Base-by-base conservation (phyloP, 2,329 filamentous ascomycete genomes). In the Fusarium penzigii region DNA sequence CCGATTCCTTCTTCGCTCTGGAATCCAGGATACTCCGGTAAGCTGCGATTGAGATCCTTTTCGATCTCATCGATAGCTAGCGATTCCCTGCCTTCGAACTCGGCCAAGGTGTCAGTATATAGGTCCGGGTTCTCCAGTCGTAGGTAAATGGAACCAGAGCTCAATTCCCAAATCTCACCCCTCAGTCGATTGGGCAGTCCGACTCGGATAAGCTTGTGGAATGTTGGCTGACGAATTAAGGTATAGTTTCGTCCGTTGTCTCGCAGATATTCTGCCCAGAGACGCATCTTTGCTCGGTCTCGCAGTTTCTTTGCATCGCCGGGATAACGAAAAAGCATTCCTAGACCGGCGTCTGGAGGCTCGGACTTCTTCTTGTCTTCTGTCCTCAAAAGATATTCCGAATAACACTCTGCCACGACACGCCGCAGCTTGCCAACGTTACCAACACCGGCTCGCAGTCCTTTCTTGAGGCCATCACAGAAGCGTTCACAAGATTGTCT, bases 61-160 rank as follows among this genome's bases (percentile, higher is more conserved):
- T 99, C 94, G 59, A 99, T 99, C 78, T 99, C 94, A 69, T 99
- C 94, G 63, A 97, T 97, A 42, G 94, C 94, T 55, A 99, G 81
- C 11, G 93, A 97, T 61, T 95, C 90, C 67, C 88, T 84, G 8
- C 94, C 94, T 7, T 88, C 84, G 63, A 88, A 92, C 67, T 94
- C 93, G 46, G 83, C 78, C 42, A 99, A 76, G 0, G 92, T 97
- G 52, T 99, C 90, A 42, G 82, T 76, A 66, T 93, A 99, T 6
- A 93, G 76, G 11, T 84, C 89, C 1, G 94, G 94, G 52, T 89
- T 90, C 66, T 96, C 89, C 13, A 99, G 80, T 29, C 93, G 86
- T 52, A 96, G 78, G 70, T 92, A 97, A 56, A 97, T 81, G 3
- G 93, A 95, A 6, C 94, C 94, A 9, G 92, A 97, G 0, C 91